Evolutionary conservation across 169 alveolate species (phyloP).

Genomic region (Theileria luwenshuni): DNA sequence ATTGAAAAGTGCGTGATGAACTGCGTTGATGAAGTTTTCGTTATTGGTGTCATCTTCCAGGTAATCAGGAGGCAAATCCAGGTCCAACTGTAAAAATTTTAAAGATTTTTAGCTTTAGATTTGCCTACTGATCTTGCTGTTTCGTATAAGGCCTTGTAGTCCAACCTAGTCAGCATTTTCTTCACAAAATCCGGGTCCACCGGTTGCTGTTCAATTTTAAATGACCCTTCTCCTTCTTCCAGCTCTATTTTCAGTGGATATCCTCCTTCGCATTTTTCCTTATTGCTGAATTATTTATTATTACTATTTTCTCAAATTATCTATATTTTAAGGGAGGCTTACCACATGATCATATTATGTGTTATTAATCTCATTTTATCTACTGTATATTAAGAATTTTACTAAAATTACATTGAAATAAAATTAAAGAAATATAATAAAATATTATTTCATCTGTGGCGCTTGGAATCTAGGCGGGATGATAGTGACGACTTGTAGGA

Average conservation of each 20-base stretch:
- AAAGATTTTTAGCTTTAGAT: not conserved
- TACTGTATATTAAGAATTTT: constrained; percentile 5
- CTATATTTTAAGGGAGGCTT: constrained; percentile 25
- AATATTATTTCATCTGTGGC: constrained; percentile 8
- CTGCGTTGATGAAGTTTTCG: constrained; percentile 68
- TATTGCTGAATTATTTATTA: too few species aligned
- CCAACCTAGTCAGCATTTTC: constrained; percentile 74
- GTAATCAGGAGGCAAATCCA: constrained; percentile 63
- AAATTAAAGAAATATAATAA: not conserved
- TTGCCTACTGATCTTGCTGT: constrained; percentile 76
- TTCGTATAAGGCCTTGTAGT: constrained; percentile 66
- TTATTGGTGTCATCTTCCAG: constrained; percentile 64
- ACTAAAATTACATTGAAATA: not conserved
- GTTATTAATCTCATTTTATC: constrained; percentile 74
- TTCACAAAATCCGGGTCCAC: constrained; percentile 72
- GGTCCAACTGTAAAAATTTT: constrained; percentile 56
- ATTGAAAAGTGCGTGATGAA: constrained; percentile 73
- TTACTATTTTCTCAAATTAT: too few species aligned
- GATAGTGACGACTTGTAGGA: constrained; percentile 77
- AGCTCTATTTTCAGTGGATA: constrained; percentile 68
- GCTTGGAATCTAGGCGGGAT: constrained; percentile 65
- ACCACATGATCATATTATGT: constrained; percentile 79
- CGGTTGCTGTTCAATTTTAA: constrained; percentile 68
- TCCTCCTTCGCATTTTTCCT: constrained; percentile 69
- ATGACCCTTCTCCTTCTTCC: constrained; percentile 53